These are phyloP conservation scores for Metarhizium album DNA, from an alignment of 2,329 filamentous ascomycete genomes.

Conservation along the genomic window DNA sequence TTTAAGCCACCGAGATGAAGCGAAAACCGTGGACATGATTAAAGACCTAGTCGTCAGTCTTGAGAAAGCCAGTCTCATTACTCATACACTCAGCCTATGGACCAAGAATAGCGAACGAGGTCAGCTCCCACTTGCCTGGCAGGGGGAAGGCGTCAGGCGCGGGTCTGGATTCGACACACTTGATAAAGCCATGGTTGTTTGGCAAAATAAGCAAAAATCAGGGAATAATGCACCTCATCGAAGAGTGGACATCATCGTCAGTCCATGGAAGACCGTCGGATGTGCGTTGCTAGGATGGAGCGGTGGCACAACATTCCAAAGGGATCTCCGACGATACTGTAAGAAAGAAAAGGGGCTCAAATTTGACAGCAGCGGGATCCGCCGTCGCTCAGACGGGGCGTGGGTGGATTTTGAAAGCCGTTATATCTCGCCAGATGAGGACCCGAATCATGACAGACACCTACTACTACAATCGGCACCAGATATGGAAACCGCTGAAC, in stretches of 20 bases:
- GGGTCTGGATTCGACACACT: constrained; percentile 71
- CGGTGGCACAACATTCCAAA: constrained; percentile 79
- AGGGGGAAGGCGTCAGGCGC: constrained; percentile 23
- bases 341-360: constrained; percentile 64
- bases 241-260: constrained; percentile 84
- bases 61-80: constrained; percentile 61
- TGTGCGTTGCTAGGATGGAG: constrained; percentile 86
- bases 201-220: constrained; percentile 43
- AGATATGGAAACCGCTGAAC: constrained; percentile 65
- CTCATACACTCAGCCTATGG: constrained; percentile 67
- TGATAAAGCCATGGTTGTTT: constrained; percentile 87
- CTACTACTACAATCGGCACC: constrained; percentile 33
- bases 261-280: constrained; percentile 78
- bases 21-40: constrained; percentile 59
- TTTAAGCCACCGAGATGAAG: constrained; percentile 65
- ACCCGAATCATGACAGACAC: background rate
- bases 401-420: constrained; percentile 61
- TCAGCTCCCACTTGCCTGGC: constrained; percentile 49
- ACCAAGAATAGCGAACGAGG: constrained; percentile 60
- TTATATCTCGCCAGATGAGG: background rate
- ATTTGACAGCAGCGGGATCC: constrained; percentile 83
- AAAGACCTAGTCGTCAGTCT: constrained; percentile 59
- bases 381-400: constrained; percentile 51
- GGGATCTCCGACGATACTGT: constrained; percentile 73
- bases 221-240: constrained; percentile 45